Percentiles rank a stretch among this genome's conserved stretches.
Evolutionary conservation across 768 basidiomycete species (phyloP).

Genomic region (Rhodotorula paludigena): DNA sequence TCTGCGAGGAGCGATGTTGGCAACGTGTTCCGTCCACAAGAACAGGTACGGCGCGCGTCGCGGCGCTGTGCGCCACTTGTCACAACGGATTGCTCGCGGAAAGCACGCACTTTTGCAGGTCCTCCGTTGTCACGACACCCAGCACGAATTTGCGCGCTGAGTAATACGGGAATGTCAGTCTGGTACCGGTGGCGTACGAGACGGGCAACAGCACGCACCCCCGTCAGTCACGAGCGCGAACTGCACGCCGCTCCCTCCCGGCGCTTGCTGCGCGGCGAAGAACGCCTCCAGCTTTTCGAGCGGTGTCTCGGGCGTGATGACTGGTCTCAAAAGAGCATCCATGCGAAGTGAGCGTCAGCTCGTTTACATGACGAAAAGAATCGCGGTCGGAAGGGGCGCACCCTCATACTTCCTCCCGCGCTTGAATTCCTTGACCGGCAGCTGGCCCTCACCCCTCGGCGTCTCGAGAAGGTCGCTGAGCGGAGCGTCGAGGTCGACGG

Average conservation of each 20-base stretch:
- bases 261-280: constrained; percentile 35
- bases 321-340: neutral
- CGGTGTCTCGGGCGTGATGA: constrained; percentile 47
- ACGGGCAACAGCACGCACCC: neutral
- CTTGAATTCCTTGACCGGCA: constrained; percentile 14
- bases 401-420: constrained; percentile 21
- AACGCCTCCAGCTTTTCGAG: constrained; percentile 48
- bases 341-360: neutral
- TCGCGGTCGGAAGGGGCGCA: neutral
- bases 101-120: constrained; percentile 19
- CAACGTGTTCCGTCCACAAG: no score
- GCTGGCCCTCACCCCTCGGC: neutral
- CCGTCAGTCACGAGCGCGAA: constrained; percentile 46
- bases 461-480: neutral
- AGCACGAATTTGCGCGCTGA: constrained; percentile 26
- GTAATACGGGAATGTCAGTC: neutral
- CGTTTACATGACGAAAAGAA: neutral
- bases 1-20: neutral
- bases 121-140: constrained; percentile 19
- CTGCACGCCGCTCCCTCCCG: constrained; percentile 1
- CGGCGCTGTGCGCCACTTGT: no score
- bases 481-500: constrained; percentile 14
- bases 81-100: no score
- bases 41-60: neutral
- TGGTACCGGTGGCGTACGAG: no score